Evolutionary conservation across 2,329 filamentous ascomycete genomes (phyloP).

Genomic region (Stromatinia cepivora): DNA sequence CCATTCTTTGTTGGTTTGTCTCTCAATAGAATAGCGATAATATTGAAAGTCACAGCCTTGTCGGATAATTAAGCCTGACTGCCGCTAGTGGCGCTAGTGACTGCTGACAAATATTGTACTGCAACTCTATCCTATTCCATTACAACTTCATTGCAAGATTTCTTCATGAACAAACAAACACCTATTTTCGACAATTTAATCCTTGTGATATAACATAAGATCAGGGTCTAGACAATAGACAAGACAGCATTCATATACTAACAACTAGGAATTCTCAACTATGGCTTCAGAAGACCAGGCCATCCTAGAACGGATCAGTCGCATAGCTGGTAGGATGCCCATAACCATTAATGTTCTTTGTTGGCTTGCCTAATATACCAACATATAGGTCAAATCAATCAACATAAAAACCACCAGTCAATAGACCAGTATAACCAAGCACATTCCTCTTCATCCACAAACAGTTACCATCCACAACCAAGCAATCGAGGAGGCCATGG

Average conservation of each 20-base stretch:
- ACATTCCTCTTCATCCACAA: constrained; percentile 24
- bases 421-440: constrained; percentile 38
- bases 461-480: constrained; percentile 25
- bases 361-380: constrained; percentile 29
- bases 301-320: constrained; percentile 55
- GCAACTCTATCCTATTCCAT: neutral
- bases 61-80: constrained; percentile 6
- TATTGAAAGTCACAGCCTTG: constrained; percentile 15
- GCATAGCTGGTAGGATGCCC: constrained; percentile 52
- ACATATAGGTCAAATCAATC: constrained; percentile 71
- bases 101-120: constrained; percentile 14
- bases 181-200: neutral
- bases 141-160: neutral
- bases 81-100: neutral
- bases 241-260: constrained; percentile 25
- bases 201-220: neutral
- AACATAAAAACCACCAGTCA: constrained; percentile 66
- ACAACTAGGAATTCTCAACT: constrained; percentile 30
- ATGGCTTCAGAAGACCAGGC: constrained; percentile 57
- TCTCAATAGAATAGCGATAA: neutral
- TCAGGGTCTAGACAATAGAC: neutral
- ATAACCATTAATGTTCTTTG: constrained; percentile 50
- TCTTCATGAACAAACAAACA: neutral
- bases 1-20: constrained; percentile 2
- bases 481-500: constrained; percentile 18